A percentile compares a stretch with the other conserved stretches of the same genome.
These are phyloP conservation scores for Leishmania aethiopica DNA, from an alignment of 208 protist species.

Conservation along the genomic window DNA sequence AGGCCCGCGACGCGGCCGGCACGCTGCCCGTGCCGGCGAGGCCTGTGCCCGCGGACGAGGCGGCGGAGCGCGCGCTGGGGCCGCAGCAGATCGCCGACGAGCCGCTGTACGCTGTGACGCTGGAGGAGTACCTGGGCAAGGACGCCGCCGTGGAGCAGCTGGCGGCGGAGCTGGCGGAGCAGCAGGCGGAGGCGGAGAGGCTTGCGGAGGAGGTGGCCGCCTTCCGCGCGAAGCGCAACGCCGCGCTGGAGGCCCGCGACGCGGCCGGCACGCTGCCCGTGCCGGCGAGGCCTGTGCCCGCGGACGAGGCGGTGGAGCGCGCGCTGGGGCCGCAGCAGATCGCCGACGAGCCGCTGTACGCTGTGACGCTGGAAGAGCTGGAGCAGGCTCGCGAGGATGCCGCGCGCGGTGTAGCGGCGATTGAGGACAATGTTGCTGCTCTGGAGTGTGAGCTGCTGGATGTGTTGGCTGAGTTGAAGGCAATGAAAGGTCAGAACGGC, in stretches of 20 bases:
- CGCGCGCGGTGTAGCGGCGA: neutral
- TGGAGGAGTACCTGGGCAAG: neutral
- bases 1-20: constrained; percentile 28
- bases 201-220: constrained; percentile 1
- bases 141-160: neutral
- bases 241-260: constrained; percentile 27
- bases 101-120: neutral
- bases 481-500: constrained; percentile 23
- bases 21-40: constrained; percentile 25
- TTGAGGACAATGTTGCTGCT: constrained; percentile 10
- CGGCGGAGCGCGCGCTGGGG: neutral
- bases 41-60: neutral
- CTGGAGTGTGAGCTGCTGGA: constrained; percentile 27
- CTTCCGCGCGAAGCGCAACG: constrained; percentile 27
- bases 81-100: neutral
- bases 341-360: constrained; percentile 21
- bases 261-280: constrained; percentile 32
- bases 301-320: constrained; percentile 19
- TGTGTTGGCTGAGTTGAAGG: constrained; percentile 31
- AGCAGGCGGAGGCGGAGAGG: constrained; percentile 5
- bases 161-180: constrained; percentile 23
- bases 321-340: constrained; percentile 18
- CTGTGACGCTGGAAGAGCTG: constrained; percentile 28
- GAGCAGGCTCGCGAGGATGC: constrained; percentile 10
- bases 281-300: constrained; percentile 13